Evolutionary conservation across 306 rosid species (phyloP).

Genomic region (Delonix regia): DNA sequence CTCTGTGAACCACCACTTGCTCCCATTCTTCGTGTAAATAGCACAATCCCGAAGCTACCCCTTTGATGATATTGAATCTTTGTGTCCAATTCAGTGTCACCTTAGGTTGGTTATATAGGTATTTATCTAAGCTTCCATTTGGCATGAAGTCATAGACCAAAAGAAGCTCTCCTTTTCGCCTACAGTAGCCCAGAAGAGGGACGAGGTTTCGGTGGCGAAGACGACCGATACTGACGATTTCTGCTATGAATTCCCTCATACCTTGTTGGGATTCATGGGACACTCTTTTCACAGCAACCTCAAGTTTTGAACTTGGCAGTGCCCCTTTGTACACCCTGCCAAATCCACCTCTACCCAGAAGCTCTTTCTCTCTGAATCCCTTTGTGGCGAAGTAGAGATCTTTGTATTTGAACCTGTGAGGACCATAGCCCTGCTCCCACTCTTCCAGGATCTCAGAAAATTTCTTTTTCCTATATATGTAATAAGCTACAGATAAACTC

Average conservation of each 20-base stretch:
- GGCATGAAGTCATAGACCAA: constrained; percentile 72
- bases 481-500: constrained; percentile 28
- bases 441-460: constrained; percentile 58
- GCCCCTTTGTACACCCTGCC: constrained; percentile 70
- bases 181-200: constrained; percentile 64
- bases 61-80: constrained; percentile 54
- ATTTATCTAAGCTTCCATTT: constrained; percentile 72
- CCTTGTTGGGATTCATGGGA: constrained; percentile 77
- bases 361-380: constrained; percentile 57
- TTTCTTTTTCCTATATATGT: constrained; percentile 36
- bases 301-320: constrained; percentile 48
- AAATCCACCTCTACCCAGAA: constrained; percentile 73
- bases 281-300: constrained; percentile 67
- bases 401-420: constrained; percentile 59
- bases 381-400: constrained; percentile 61
- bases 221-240: constrained; percentile 63
- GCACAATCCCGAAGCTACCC: constrained; percentile 53
- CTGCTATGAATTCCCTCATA: constrained; percentile 65
- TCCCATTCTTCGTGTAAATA: constrained; percentile 80
- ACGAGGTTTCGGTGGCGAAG: constrained; percentile 75
- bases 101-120: constrained; percentile 40
- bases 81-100: constrained; percentile 59
- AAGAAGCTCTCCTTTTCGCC: constrained; percentile 60
- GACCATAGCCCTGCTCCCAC: constrained; percentile 71
- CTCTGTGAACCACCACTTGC: constrained; percentile 72